A percentile compares a stretch with the other conserved stretches of the same genome.
These are phyloP conservation scores for Boletus pseudo-olivaceus DNA, from an alignment of 768 basidiomycete genomes.

Conservation along the genomic window DNA sequence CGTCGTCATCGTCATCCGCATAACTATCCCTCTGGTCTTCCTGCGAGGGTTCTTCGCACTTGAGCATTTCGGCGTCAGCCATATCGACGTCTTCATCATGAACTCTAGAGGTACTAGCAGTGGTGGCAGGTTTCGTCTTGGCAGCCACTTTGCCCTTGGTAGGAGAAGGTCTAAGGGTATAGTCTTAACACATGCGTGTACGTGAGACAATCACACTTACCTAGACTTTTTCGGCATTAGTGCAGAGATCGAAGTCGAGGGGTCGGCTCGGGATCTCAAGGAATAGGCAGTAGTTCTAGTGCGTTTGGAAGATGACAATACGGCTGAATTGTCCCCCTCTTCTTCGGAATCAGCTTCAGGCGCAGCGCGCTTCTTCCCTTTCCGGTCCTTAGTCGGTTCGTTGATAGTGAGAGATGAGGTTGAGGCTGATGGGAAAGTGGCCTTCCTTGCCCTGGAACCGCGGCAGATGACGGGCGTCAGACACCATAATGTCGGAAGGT, in stretches of 20 bases:
- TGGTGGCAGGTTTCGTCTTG: constrained; percentile 55
- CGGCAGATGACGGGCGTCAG: constrained; percentile 31
- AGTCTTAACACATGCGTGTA: constrained; percentile 11
- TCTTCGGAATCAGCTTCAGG: constrained; percentile 69
- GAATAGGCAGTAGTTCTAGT: constrained; percentile 60
- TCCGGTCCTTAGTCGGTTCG: constrained; percentile 71
- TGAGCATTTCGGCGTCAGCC: constrained; percentile 57
- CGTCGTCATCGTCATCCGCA: constrained; percentile 39
- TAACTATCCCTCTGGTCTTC: constrained; percentile 46
- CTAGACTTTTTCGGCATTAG: constrained; percentile 78
- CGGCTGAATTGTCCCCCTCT: constrained; percentile 46
- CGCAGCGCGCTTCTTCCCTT: constrained; percentile 91
- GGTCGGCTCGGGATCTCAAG: constrained; percentile 55
- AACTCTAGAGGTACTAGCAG: constrained; percentile 59
- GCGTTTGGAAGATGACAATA: constrained; percentile 58
- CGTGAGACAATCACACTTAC: constrained; percentile 33
- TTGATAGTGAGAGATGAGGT: constrained; percentile 58
- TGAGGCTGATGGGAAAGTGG: constrained; percentile 40
- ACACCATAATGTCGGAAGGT: constrained; percentile 21
- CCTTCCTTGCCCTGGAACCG: constrained; percentile 55
- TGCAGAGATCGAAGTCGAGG: constrained; percentile 38
- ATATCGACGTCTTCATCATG: constrained; percentile 77
- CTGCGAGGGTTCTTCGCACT: constrained; percentile 40
- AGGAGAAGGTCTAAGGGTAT: constrained; percentile 40
- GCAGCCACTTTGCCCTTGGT: constrained; percentile 58